phyloP scores from a whole-genome alignment of 2,329 filamentous ascomycete genomes.

The Cytospora piceae region DNA sequence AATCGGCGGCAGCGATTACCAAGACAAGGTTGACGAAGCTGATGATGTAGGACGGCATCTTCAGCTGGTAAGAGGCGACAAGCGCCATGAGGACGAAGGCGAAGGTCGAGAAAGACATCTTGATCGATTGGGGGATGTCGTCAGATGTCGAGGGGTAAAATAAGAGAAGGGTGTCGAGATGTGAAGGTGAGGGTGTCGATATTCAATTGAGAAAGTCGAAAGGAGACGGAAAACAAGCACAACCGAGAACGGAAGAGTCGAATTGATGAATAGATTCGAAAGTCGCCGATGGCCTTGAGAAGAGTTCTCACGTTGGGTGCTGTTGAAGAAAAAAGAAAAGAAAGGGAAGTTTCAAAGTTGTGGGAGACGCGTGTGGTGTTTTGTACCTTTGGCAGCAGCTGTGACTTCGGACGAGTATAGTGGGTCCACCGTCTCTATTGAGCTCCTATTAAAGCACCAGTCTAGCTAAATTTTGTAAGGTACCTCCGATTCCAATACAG shows the following conservation, averaged over 20 bases:
- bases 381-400: neutral
- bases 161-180: neutral
- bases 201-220: neutral
- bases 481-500: too few relatives aligned
- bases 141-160: neutral
- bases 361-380: neutral
- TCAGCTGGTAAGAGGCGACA: conserved; percentile 10
- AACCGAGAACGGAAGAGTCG: neutral
- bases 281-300: neutral
- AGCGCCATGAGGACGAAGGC: neutral
- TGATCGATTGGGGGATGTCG: neutral
- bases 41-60: neutral
- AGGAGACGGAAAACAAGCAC: neutral
- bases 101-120: neutral
- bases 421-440: too few relatives aligned
- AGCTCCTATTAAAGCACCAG: too few relatives aligned
- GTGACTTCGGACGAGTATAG: too few relatives aligned
- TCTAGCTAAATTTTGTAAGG: too few relatives aligned
- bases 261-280: conserved; percentile 8
- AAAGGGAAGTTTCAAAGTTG: neutral
- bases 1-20: neutral
- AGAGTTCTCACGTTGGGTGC: conserved; percentile 8
- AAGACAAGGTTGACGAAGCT: neutral
- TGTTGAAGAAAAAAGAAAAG: conserved; percentile 10
- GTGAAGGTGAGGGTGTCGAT: neutral